Conservation (phyloP, 2,329 filamentous ascomycete species). For the Cladosporium sphaerospermum region DNA sequence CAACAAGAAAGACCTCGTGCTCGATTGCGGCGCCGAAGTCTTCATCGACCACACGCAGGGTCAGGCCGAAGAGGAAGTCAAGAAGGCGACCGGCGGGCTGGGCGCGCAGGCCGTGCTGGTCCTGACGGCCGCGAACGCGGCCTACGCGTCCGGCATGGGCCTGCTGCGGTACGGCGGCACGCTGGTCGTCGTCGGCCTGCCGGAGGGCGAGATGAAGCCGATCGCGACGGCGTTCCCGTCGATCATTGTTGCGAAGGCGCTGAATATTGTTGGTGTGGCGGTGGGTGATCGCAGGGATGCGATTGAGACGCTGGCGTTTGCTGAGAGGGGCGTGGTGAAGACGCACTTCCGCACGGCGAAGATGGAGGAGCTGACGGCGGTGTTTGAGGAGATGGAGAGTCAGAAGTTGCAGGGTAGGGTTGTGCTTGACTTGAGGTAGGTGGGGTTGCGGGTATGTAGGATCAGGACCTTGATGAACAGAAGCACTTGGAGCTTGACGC, state of each 20-base stretch:
- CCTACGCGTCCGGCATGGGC: constrained; percentile 37
- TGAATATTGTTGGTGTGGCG: constrained; percentile 40
- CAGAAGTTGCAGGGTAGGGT: constrained; percentile 42
- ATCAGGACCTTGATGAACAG: too few relatives aligned
- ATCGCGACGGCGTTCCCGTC: constrained; percentile 38
- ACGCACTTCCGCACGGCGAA: constrained; percentile 41
- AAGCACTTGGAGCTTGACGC: too few relatives aligned
- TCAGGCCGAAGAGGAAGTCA: constrained; percentile 50
- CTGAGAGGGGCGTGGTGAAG: constrained; percentile 40
- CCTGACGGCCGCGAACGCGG: constrained; percentile 42
- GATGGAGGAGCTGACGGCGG: constrained; percentile 42
- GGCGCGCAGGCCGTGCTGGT: constrained; percentile 58
- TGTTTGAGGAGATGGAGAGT: constrained; percentile 43
- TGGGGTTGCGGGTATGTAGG: background rate
- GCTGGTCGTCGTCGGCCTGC: constrained; percentile 43
- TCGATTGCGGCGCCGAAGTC: constrained; percentile 57
- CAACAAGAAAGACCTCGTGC: constrained; percentile 57
- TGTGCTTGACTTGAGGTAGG: constrained; percentile 37
- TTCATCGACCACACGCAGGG: constrained; percentile 58
- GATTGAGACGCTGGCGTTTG: constrained; percentile 44
- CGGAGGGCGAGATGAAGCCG: constrained; percentile 41
- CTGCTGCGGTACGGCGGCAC: constrained; percentile 41
- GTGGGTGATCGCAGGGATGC: constrained; percentile 44
- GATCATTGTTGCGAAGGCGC: constrained; percentile 36
- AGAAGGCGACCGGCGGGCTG: constrained; percentile 50